Evolutionary conservation across 306 rosid genomes (phyloP), one percentile per base, ranked within the genome.

Genomic region (Vicia sativa): DNA sequence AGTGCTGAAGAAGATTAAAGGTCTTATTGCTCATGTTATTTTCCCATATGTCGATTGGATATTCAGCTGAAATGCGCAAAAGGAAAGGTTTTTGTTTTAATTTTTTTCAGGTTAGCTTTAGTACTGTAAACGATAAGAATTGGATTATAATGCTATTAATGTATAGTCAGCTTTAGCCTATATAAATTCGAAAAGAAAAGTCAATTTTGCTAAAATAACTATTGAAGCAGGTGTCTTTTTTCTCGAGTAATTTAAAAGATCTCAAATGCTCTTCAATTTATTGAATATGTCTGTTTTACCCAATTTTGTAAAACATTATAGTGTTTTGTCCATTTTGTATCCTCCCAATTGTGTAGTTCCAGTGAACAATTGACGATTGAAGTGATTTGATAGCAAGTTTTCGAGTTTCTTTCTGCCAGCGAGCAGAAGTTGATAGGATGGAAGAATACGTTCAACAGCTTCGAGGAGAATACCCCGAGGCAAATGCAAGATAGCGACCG

Each of bases 1-100:
- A 72, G 70, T 62, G 55, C 21, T 80, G 39, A 73, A 57, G 81
- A 77, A 44, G 82, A 12, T 53, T 78, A 59, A 59, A 61, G 41
- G 61, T 65, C 65, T 74, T 35, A 21, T 25, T 62, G 15, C 77
- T n/a, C 4, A 5, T 60, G 71, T 46, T 60, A 18, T 11, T 62
- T 48, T 49, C 37, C 19, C 11, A 31, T 18, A 16, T 59, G 59
- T 44, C 34, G 29, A 60, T 28, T 45, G 54, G 67, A 68, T 41
- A 63, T 60, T 56, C 77, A 19, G 52, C 74, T 28, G 9, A 41
- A 65, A 59, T 34, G 53, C 29, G 41, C 69, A 35, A 11, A 50
- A 14, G 9, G 29, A 44, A 57, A 68, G 38, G n/a, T 44, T 56
- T 13, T 53, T 31, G 5, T 61, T 34, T 15, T 12, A 25, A 25